Evolutionary conservation across 768 basidiomycete species (phyloP), one percentile per base, ranked within the genome.

Genomic region (Trametes elegans): DNA sequence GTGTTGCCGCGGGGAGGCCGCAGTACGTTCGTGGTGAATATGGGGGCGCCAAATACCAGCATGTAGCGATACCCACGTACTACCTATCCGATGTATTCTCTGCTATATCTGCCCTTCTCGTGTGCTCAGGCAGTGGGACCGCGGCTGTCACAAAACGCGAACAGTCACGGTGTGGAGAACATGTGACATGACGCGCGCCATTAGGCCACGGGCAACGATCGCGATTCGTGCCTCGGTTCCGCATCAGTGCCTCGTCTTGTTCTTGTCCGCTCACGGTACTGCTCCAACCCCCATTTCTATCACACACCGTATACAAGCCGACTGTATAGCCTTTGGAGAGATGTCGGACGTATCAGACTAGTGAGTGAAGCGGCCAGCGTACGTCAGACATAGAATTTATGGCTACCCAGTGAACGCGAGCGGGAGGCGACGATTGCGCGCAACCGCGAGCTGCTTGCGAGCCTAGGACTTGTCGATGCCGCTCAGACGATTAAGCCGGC

Each of bases 1-100:
- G 83, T 98, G 6, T 77, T 94, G 19, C 95, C 95, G 0, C 79
- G 91, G 51, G 88, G 88, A 4, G 88, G 88, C 5, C 78, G 88
- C 59, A 90, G 81, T 62, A 94, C 91, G 13, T 93, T 88, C 69
- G 79, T 92, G 6, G 77, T 93, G 29, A 81, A 77, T 24, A 90
- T 90, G 88, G 87, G 86, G 23, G 62, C 52, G 36, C 45, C 39
- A 13, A 48, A 54, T 52, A 51, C 51, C 32, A 47, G 27, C 38
- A 44, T 40, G 19, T 53, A 60, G 32, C 19, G 42, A 38, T 59
- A 49, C 51, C 42, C 48, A 13, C 28, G 7, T n/a, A n/a, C n/a
- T n/a, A n/a, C n/a, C n/a, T n/a, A n/a, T n/a, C n/a, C n/a, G n/a
- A n/a, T n/a, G n/a, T n/a, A n/a, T n/a, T n/a, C n/a, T n/a, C n/a